Base-by-base conservation (phyloP, 495 filamentous ascomycete genomes). In the Hyphodiscus hymeniophilus region DNA sequence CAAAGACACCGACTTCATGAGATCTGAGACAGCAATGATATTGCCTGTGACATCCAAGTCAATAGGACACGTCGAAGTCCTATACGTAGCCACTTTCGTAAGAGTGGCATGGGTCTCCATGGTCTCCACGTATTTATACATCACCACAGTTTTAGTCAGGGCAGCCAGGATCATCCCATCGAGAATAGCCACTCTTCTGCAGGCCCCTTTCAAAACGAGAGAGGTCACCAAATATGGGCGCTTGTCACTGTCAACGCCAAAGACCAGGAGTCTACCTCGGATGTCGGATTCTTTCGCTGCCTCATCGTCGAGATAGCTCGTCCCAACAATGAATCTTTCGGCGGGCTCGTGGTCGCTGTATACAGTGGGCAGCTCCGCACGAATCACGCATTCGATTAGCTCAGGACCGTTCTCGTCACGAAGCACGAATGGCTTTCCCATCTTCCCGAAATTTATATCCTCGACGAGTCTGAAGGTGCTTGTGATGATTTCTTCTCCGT, bases 1-100 rank as follows among this genome's bases (percentile, higher is more conserved):
- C 8, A 97, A 61, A 13, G 84, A 84, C 31, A 92, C 68, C 26
- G 85, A 91, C 69, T 96, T 95, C 89, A 95, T 97, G 32, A 99
- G 68, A 56, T 99, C 92, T 1, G 82, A 86, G 3, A 99, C 80
- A 0, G 85, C 85, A 51, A 97, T 91, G 22, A 77, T 71, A 47
- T 84, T 74, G 12, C 66, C 78, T 13, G 72, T 71, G 8, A 95
- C 73, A 11, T 79, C 74, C n/a, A 99, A 52, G 58, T 94, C 87
- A 21, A 94, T 77, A 1, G 92, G 94, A 23, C 85, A 85, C 0
- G 87, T 95, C 16, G 89, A 79, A 11, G 87, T 84, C 15, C 88
- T 77, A 61, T 87, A 96, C 10, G 76, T 78, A 34, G 83, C 82
- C 7, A 82, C 51, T 58, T 81, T 87, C 26, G 71, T 73, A 24